Conservation (phyloP, 2,329 filamentous ascomycete species). For the Cladosporium sp. region DNA sequence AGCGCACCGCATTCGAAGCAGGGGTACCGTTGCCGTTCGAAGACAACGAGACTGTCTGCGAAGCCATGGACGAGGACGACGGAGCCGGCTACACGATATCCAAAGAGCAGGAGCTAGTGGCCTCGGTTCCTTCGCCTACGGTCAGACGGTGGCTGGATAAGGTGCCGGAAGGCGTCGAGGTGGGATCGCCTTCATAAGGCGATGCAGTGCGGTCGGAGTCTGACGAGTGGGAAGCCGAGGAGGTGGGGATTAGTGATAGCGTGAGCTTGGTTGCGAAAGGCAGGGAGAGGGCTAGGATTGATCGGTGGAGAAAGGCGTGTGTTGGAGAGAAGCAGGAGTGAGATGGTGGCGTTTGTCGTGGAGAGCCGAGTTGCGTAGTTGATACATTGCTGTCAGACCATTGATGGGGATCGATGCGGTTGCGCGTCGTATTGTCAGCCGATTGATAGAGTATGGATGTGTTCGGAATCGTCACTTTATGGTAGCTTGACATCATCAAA, state of each 20-base stretch:
- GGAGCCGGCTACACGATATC: background rate
- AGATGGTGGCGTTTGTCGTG: background rate
- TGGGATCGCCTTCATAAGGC: background rate
- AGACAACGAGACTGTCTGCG: constrained; percentile 20
- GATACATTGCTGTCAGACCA: background rate
- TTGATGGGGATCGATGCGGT: background rate
- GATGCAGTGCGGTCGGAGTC: constrained; percentile 2
- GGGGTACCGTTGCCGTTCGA: constrained; percentile 16
- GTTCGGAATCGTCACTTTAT: background rate
- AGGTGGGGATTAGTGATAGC: constrained; percentile 27
- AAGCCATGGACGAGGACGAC: background rate
- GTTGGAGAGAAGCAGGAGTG: background rate
- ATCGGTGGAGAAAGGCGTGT: constrained; percentile 24
- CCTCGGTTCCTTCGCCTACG: constrained; percentile 1
- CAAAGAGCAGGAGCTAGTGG: constrained; percentile 6
- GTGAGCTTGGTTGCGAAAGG: constrained; percentile 26
- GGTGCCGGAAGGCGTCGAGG: constrained; percentile 6
- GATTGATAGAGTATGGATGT: background rate
- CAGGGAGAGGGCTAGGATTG: constrained; percentile 22
- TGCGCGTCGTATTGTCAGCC: background rate
- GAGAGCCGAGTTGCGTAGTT: background rate
- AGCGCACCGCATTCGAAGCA: constrained; percentile 18
- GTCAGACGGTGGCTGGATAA: constrained; percentile 7
- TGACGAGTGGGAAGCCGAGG: constrained; percentile 20
- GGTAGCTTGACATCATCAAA: background rate